A percentile compares a stretch with the other conserved stretches of the same genome.
Conservation (phyloP, 345 rosid species). For the Salix arbutifolia region DNA sequence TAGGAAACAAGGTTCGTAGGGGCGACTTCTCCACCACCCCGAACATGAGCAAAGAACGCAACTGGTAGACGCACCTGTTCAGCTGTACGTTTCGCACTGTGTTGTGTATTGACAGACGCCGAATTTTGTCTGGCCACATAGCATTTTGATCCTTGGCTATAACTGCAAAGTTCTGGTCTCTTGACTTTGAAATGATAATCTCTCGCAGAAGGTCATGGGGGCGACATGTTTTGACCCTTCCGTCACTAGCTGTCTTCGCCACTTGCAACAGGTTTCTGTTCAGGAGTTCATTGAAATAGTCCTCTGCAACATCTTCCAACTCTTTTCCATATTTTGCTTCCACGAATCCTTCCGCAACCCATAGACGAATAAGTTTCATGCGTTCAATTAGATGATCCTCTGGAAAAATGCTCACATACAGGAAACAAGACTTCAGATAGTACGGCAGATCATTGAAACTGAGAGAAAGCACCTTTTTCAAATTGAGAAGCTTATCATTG, state of each 20-base stretch:
- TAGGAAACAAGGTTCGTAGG: neutral
- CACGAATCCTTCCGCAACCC: conserved; percentile 14
- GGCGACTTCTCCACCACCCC: conserved; percentile 15
- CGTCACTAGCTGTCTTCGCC: neutral
- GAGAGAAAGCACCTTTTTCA: neutral
- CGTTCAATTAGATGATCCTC: neutral
- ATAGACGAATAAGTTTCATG: neutral
- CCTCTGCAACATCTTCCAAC: conserved; percentile 3
- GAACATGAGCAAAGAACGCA: conserved; percentile 24
- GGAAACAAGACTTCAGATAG: neutral
- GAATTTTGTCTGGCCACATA: neutral
- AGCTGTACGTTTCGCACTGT: neutral
- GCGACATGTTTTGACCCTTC: conserved; percentile 9
- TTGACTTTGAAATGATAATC: neutral
- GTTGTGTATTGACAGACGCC: conserved; percentile 16
- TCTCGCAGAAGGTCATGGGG: conserved; percentile 6
- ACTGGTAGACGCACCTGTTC: neutral
- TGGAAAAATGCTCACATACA: conserved; percentile 1
- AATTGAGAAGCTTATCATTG: neutral
- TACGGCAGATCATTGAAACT: conserved; percentile 9
- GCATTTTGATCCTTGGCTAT: conserved; percentile 1
- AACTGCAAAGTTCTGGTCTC: conserved; percentile 4
- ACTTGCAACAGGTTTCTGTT: conserved; percentile 11
- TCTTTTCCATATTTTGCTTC: neutral
- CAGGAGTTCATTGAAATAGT: neutral